Evolutionary conservation across 1,139 yeast genomes (phyloP).

Genomic region (Suhomyces bribrorum): DNA sequence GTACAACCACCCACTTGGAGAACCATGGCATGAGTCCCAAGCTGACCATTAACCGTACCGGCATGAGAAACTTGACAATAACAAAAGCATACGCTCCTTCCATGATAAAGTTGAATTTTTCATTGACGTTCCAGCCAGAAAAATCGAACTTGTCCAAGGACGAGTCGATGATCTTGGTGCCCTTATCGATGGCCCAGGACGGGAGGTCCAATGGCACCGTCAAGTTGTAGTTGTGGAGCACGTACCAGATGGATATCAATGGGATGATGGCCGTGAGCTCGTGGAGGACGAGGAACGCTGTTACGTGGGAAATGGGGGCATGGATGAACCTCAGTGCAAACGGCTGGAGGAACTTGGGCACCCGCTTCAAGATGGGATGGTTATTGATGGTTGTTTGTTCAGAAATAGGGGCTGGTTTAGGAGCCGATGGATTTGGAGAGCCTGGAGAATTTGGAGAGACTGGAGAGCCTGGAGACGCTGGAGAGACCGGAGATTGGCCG

Average conservation of each 20-base stretch:
- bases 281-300: slow-evolving; percentile 77
- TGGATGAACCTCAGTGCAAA: slow-evolving; percentile 50
- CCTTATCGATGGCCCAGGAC: slow-evolving; percentile 63
- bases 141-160: slow-evolving; percentile 38
- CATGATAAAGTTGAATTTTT: slow-evolving; percentile 58
- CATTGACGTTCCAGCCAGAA: slow-evolving; percentile 41
- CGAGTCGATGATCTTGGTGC: slow-evolving; percentile 58
- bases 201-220: slow-evolving; percentile 58
- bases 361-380: slow-evolving; percentile 38
- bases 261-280: slow-evolving; percentile 86
- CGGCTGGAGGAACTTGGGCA: slow-evolving; percentile 53
- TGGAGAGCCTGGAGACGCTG: too few relatives aligned
- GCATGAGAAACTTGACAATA: slow-evolving; percentile 65
- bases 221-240: slow-evolving; percentile 56
- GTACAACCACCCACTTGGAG: slow-evolving; percentile 59
- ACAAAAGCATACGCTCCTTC: slow-evolving; percentile 93
- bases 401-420: neutral
- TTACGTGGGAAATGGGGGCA: slow-evolving; percentile 71
- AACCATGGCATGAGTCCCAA: slow-evolving; percentile 66
- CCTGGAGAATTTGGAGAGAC: too few relatives aligned
- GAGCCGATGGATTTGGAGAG: too few relatives aligned
- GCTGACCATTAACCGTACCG: slow-evolving; percentile 59
- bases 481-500: too few relatives aligned
- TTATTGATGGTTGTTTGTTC: slow-evolving; percentile 1
- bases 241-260: slow-evolving; percentile 72